These are phyloP conservation scores for Magnaporthiopsis incrustans DNA, from an alignment of 2,329 filamentous ascomycete genomes.

Conservation along the genomic window DNA sequence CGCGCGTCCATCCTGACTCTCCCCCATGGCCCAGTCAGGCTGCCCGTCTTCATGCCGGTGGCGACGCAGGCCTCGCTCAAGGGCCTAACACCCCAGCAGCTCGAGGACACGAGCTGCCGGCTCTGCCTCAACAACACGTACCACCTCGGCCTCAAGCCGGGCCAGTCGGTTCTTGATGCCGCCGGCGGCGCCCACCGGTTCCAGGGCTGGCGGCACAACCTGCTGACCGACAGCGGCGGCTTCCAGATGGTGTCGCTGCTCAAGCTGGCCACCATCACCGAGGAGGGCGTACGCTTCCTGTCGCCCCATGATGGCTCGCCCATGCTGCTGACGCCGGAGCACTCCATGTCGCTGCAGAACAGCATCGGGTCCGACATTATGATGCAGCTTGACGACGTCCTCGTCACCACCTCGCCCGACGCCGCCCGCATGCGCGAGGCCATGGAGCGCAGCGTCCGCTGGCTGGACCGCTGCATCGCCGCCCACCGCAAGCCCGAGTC, in stretches of 20 bases:
- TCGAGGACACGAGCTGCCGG: slow-evolving; percentile 81
- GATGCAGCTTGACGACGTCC: slow-evolving; percentile 98
- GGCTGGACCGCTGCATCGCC: slow-evolving; percentile 90
- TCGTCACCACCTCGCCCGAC: slow-evolving; percentile 92
- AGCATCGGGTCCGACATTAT: slow-evolving; percentile 98
- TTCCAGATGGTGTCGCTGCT: slow-evolving; percentile 99
- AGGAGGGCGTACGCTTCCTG: slow-evolving; percentile 92
- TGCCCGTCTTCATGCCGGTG: slow-evolving; percentile 97
- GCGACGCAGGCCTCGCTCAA: slow-evolving; percentile 95
- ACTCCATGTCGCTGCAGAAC: slow-evolving; percentile 93
- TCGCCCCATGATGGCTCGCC: slow-evolving; percentile 90
- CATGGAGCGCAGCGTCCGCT: slow-evolving; percentile 88
- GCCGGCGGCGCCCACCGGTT: slow-evolving; percentile 90
- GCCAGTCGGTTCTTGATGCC: slow-evolving; percentile 77
- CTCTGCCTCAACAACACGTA: slow-evolving; percentile 98
- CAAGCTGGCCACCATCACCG: slow-evolving; percentile 86
- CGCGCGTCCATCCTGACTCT: slow-evolving; percentile 81
- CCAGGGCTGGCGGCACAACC: slow-evolving; percentile 92
- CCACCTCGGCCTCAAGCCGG: slow-evolving; percentile 89
- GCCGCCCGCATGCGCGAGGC: slow-evolving; percentile 81
- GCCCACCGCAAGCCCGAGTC: slow-evolving; percentile 75
- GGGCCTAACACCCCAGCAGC: slow-evolving; percentile 83
- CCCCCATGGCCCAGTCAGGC: slow-evolving; percentile 81
- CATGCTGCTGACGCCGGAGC: slow-evolving; percentile 95
- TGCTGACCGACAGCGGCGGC: slow-evolving; percentile 74